Percentiles rank a stretch among this genome's conserved stretches.
Conservation (phyloP, 495 filamentous ascomycete genomes). For the Penicillium flavigenum region DNA sequence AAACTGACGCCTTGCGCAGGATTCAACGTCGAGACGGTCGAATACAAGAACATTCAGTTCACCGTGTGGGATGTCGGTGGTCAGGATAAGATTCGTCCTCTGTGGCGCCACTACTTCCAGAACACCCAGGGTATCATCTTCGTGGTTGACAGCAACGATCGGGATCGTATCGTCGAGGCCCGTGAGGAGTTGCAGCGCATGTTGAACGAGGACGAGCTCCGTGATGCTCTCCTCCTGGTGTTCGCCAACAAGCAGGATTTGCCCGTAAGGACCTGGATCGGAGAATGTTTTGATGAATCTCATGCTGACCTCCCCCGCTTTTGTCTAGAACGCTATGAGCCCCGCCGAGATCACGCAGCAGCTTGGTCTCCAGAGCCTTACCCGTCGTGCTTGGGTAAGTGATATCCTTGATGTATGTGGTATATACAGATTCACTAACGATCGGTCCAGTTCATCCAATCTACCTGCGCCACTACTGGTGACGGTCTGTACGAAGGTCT, state of each 20-base stretch:
- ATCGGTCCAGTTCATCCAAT: conserved; percentile 88
- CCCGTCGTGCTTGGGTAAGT: conserved; percentile 97
- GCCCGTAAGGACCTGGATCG: conserved; percentile 63
- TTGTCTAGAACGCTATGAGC: conserved; percentile 91
- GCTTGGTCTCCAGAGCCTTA: conserved; percentile 97
- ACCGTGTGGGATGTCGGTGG: conserved; percentile 99
- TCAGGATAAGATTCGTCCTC: conserved; percentile 99
- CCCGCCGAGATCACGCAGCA: conserved; percentile 99
- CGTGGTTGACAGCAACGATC: conserved; percentile 99
- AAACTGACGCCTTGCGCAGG: conserved; percentile 52
- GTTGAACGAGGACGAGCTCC: conserved; percentile 99
- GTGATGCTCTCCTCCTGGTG: conserved; percentile 94
- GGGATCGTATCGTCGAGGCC: conserved; percentile 98
- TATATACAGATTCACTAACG: conserved; percentile 17
- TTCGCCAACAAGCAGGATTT: conserved; percentile 99
- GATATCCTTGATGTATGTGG: not conserved
- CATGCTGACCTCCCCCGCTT: conserved; percentile 17
- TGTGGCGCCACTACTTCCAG: conserved; percentile 99
- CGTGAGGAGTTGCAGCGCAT: conserved; percentile 99
- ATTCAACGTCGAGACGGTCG: conserved; percentile 99
- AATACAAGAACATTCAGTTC: conserved; percentile 99
- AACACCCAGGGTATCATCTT: conserved; percentile 99
- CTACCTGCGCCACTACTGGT: conserved; percentile 97
- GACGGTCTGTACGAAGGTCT: conserved; percentile 99
- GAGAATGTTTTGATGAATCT: not conserved